Evolutionary conservation across 352 stramenopile genomes (phyloP), one percentile per base, ranked within the genome.

Genomic region (Thalassiosira sp.): DNA sequence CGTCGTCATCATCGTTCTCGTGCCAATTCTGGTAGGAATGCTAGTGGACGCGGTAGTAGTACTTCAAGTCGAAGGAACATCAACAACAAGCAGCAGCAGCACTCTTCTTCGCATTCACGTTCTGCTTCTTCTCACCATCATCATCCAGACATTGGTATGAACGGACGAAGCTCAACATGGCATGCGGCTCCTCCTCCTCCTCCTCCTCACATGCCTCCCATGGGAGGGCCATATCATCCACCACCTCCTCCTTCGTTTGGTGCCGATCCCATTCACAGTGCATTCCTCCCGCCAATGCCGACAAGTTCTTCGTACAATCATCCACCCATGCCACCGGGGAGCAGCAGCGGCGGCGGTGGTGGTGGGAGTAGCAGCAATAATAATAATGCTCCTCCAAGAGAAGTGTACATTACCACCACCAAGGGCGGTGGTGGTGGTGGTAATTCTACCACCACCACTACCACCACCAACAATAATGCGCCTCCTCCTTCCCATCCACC

Each of bases 241-340:
- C 46, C 18, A 51, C 22, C 56, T 27, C 20, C 37, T 24, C 10
- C 31, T 24, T 20, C 7, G 6, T 63, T 28, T 37, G 22, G 6
- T 27, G 31, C 3, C 37, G 59, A 77, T 37, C 24, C 59, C 15
- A 58, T 65, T 16, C 68, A 58, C 15, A 77, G 42, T 22, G 48
- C 58, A 6, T 77, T 77, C 31, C 49, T 77, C 37, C 68, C 68
- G 28, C 68, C 68, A 13, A 27, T 65, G 20, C 68, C 59, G 31
- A 56, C 54, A 20, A 49, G 51, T 45, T 48, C 56, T 25, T 33
- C 49, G n/a, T n/a, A n/a, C n/a, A n/a, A n/a, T 28, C 46, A 31
- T 25, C 18, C 31, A 25, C 24, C 45, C 0, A 53, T 11, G 13
- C 53, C 56, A 27, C 6, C 58, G 3, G n/a, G 42, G 15, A 56